Conservation (phyloP, 106 monocot species). For the Platanthera guangdongensis region DNA sequence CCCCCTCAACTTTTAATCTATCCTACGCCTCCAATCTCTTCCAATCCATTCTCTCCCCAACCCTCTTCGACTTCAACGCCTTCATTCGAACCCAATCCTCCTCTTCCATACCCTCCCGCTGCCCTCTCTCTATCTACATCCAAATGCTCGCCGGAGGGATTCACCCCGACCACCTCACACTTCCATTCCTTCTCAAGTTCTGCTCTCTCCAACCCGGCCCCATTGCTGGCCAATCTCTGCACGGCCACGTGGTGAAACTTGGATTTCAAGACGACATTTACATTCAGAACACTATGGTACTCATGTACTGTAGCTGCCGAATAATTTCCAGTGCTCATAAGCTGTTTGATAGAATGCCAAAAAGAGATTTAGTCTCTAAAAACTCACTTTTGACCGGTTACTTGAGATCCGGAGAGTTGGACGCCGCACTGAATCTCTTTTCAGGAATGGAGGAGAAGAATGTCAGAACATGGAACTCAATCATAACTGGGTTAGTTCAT, state of each 20-base stretch:
- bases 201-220: constrained; percentile 6
- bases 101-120: not conserved
- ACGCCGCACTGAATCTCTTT: constrained; percentile 26
- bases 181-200: constrained; percentile 45
- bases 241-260: constrained; percentile 23
- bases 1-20: constrained; percentile 2
- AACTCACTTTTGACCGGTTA: constrained; percentile 43
- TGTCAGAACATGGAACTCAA: constrained; percentile 36
- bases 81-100: constrained; percentile 24
- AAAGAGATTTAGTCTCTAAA: constrained; percentile 29
- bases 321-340: not conserved
- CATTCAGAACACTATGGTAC: constrained; percentile 27
- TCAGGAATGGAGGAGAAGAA: constrained; percentile 26
- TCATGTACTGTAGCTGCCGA: constrained; percentile 23
- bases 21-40: constrained; percentile 26
- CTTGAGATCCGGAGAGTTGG: constrained; percentile 39
- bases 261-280: constrained; percentile 25
- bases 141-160: constrained; percentile 20
- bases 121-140: constrained; percentile 23
- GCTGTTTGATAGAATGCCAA: constrained; percentile 35
- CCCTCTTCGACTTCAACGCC: constrained; percentile 34
- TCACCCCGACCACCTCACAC: constrained; percentile 46
- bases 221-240: constrained; percentile 19
- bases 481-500: constrained; percentile 34
- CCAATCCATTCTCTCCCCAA: constrained; percentile 10